Percentiles rank a stretch among this genome's conserved stretches.
These are phyloP conservation scores for Straminergon stramineum DNA, from an alignment of 225 moss, liverwort and hornwort genomes.

Conservation along the genomic window DNA sequence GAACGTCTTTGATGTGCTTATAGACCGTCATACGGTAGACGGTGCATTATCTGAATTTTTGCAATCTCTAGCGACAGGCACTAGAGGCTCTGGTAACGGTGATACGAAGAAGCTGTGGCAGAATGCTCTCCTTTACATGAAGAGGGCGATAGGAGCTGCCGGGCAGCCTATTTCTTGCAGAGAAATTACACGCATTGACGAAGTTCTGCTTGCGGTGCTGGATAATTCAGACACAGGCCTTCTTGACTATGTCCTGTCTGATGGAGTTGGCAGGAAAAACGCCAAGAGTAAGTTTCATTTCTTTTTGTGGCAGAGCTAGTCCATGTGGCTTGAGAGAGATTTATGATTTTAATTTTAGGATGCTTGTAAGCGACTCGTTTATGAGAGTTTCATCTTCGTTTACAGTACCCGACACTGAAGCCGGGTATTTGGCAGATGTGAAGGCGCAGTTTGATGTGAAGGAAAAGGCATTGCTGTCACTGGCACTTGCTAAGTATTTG, in stretches of 20 bases:
- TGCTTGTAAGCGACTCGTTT: background rate
- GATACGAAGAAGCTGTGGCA: slow-evolving; percentile 55
- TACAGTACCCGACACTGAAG: slow-evolving; percentile 1
- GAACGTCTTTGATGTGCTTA: slow-evolving; percentile 40
- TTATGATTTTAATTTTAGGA: background rate
- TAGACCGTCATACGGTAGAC: slow-evolving; percentile 62
- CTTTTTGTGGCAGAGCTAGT: background rate
- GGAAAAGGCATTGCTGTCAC: slow-evolving; percentile 50
- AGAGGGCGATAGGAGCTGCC: slow-evolving; percentile 1
- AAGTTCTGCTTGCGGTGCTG: slow-evolving; percentile 18
- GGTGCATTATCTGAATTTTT: slow-evolving; percentile 61
- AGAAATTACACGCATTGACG: slow-evolving; percentile 11
- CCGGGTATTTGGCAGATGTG: slow-evolving; percentile 3
- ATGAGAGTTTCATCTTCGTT: background rate
- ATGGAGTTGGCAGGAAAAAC: slow-evolving; percentile 9
- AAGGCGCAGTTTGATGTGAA: slow-evolving; percentile 12
- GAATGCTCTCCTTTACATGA: slow-evolving; percentile 41
- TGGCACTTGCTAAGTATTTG: slow-evolving; percentile 67
- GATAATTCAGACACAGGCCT: background rate
- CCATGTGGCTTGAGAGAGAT: background rate
- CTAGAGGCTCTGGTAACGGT: background rate
- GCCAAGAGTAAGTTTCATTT: slow-evolving; percentile 16
- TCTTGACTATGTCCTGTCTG: background rate
- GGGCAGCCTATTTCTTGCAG: slow-evolving; percentile 8
- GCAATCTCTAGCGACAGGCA: background rate